A percentile compares a stretch with the other conserved stretches of the same genome.
Evolutionary conservation across 305 asterid genomes (phyloP).

Genomic region (Ajuga reptans): DNA sequence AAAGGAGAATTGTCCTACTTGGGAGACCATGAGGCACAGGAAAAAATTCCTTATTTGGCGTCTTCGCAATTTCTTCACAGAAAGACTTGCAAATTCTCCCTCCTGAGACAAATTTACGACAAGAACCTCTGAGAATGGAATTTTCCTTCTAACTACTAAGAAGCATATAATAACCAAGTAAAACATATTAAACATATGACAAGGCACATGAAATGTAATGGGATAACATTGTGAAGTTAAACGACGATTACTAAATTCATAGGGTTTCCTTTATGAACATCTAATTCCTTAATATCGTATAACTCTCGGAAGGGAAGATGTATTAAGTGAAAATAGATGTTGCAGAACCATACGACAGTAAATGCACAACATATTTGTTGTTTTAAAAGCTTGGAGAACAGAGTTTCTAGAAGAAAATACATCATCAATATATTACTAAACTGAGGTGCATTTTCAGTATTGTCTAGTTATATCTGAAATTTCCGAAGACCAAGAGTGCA

Average conservation of each 20-base stretch:
- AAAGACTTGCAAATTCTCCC: slow-evolving; percentile 74
- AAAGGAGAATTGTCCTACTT: slow-evolving; percentile 40
- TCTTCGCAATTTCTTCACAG: slow-evolving; percentile 75
- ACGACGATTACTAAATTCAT: neutral
- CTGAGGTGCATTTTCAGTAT: neutral
- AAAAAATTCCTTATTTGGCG: slow-evolving; percentile 90
- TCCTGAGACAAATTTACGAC: slow-evolving; percentile 41
- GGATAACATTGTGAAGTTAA: neutral
- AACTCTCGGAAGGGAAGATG: neutral
- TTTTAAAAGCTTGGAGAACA: neutral
- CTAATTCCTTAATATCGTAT: neutral
- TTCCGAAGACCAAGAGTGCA: neutral
- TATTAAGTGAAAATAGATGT: neutral
- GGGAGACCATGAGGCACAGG: slow-evolving; percentile 95
- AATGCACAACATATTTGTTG: neutral
- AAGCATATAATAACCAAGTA: neutral
- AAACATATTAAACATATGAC: too few species aligned
- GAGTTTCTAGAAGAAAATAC: neutral
- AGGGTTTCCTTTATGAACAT: neutral
- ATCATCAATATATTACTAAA: neutral
- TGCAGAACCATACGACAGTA: neutral
- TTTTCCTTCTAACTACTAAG: neutral
- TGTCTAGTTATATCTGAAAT: neutral
- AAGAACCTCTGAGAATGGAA: neutral
- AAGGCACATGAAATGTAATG: too few species aligned